These are phyloP conservation scores for Microthlaspi erraticum DNA, from an alignment of 345 rosid genomes.

Conservation along the genomic window DNA sequence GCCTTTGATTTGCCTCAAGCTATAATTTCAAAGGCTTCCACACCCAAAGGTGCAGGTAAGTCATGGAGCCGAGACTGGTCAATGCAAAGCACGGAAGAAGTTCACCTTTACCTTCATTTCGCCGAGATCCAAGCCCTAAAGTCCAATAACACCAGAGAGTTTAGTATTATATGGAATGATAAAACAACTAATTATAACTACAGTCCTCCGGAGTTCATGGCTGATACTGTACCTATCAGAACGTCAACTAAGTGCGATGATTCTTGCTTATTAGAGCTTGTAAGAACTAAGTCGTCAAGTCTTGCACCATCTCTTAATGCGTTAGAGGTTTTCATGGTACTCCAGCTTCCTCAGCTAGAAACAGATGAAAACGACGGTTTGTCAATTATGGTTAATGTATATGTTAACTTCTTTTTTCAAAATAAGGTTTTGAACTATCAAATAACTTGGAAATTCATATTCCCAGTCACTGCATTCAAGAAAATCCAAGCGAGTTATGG, in stretches of 20 bases:
- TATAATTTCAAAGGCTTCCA: slow-evolving; percentile 9
- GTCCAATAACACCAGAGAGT: slow-evolving; percentile 9
- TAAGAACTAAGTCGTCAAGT: background rate
- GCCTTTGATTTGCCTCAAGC: slow-evolving; percentile 6
- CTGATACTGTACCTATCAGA: background rate
- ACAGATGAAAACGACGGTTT: slow-evolving; percentile 35
- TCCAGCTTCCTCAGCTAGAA: slow-evolving; percentile 15
- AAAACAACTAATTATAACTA: background rate
- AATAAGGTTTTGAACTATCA: background rate
- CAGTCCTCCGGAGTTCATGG: background rate
- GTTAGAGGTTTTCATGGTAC: slow-evolving; percentile 15
- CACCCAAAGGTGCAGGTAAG: background rate
- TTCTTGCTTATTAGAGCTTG: background rate
- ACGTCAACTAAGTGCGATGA: background rate
- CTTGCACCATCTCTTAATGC: slow-evolving; percentile 38
- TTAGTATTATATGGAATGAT: slow-evolving; percentile 4
- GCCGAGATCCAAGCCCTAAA: slow-evolving; percentile 32
- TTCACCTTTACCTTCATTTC: slow-evolving; percentile 44
- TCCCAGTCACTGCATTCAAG: slow-evolving; percentile 45
- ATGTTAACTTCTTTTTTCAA: no score
- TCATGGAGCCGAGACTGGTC: background rate
- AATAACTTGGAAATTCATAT: background rate
- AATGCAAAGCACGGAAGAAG: background rate
- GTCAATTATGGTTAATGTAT: background rate
- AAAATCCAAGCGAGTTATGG: slow-evolving; percentile 45